phyloP scores from a whole-genome alignment of 805 yeast genomes.

The Cyberlindnera sargentensis region DNA sequence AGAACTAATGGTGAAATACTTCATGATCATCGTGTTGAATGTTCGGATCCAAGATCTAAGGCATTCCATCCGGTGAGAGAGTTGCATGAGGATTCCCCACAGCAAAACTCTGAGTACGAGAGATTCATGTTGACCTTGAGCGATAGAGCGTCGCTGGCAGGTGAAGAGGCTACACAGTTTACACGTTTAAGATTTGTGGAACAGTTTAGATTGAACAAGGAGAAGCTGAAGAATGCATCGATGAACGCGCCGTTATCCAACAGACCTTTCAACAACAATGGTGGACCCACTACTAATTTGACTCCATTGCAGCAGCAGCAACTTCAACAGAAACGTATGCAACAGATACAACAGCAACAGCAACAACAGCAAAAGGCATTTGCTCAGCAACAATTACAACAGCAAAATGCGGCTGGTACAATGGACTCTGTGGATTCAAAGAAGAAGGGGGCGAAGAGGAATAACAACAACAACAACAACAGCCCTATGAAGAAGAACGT shows the following conservation, averaged over 20 bases:
- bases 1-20: constrained; percentile 25
- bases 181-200: constrained; percentile 84
- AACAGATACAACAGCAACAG: constrained; percentile 24
- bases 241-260: constrained; percentile 21
- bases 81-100: constrained; percentile 62
- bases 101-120: constrained; percentile 81
- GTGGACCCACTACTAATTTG: constrained; percentile 16
- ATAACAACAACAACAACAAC: constrained; percentile 6
- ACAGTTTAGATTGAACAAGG: constrained; percentile 68
- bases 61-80: constrained; percentile 38
- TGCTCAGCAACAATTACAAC: constrained; percentile 24
- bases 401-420: constrained; percentile 1
- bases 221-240: constrained; percentile 40
- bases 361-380: constrained; percentile 20
- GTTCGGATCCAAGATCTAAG: constrained; percentile 28
- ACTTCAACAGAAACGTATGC: constrained; percentile 25
- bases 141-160: constrained; percentile 32
- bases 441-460: constrained; percentile 10
- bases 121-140: constrained; percentile 74
- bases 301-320: constrained; percentile 23
- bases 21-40: constrained; percentile 36
- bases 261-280: constrained; percentile 9
- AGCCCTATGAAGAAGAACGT: constrained; percentile 9
- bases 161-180: constrained; percentile 50
- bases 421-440: constrained; percentile 10